Base-by-base conservation (phyloP, 164 flowering plant genomes). In the Paratinospora sagittata region DNA sequence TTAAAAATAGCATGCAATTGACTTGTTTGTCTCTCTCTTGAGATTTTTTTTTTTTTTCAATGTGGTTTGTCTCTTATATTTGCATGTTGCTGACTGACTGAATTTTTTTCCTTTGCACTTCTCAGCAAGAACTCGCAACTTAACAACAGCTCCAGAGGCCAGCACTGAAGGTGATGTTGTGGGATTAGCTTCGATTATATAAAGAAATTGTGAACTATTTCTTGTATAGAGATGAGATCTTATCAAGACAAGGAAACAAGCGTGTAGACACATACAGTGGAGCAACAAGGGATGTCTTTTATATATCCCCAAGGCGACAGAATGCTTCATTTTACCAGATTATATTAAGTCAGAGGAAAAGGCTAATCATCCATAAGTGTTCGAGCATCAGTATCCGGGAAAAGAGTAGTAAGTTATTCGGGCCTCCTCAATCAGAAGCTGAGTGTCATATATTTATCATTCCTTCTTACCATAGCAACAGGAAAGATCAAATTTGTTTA, bases 131-230 rank as follows among this genome's bases (percentile, higher is more conserved):
- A 74, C 86, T 67, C 89, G 93, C 30, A 78, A 78, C 57, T 37
- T 79, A 13, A 80, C 52, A 37, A 60, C 73, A 45, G 78, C 80
- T 70, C 64, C 78, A 17, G 91, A 85, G 39, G 67, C 81, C 67
- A 83, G 73, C 73, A 47, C 69, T 12, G 89, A 83, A 21, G 91
- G 82, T 63, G 94, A 84, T 58, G 17, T 78, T 37, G 43, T 90
- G 3, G 97, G 98, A 62, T 78, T 90, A 75, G 93, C 94, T 52
- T 84, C 90, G 60, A 87, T 93, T 30, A 66, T 39, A 47, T 66
- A 16, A 73, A 67, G 24, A 41, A 58, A 27, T 47, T 36, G 26
- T 13, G 24, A 13, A 41, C 23, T 41, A 9, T 36, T 66, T 30
- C 41, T 13, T 66, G 60, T 73, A 57, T 66, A 67, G 52, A 37